Percentiles rank a stretch among this genome's conserved stretches.
These are phyloP conservation scores for Fusarium mexicanum DNA, from an alignment of 2,329 filamentous ascomycete species.

Conservation along the genomic window DNA sequence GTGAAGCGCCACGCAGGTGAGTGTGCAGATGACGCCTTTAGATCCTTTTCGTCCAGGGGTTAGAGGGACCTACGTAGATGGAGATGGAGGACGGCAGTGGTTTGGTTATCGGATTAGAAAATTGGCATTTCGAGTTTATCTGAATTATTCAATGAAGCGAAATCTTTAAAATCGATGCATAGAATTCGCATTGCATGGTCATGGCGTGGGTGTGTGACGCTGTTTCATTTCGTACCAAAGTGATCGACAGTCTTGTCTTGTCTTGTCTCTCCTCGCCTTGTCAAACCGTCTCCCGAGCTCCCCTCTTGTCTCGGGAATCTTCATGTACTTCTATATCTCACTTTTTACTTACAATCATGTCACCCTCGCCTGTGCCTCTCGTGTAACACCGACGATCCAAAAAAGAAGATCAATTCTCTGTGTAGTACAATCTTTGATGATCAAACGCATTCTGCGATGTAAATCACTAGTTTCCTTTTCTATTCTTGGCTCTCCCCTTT, in stretches of 20 bases:
- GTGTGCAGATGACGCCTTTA: neutral
- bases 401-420: neutral
- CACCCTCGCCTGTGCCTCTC: neutral
- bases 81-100: neutral
- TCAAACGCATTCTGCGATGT: neutral
- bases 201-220: conserved; percentile 10
- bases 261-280: conserved; percentile 4
- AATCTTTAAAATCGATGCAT: conserved; percentile 1
- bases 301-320: conserved; percentile 9
- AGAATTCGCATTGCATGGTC: conserved; percentile 9
- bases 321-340: neutral
- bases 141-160: neutral
- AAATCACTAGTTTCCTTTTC: neutral
- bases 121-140: neutral
- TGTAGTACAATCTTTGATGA: neutral
- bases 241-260: conserved; percentile 21
- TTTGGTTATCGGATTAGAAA: neutral
- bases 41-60: neutral
- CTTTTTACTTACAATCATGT: conserved; percentile 10
- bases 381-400: neutral
- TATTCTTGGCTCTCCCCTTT: conserved; percentile 21
- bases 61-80: neutral
- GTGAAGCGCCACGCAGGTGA: conserved; percentile 13
- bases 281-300: neutral
- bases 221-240: conserved; percentile 22